Conservation (phyloP, 805 yeast genomes). For the Wickerhamiella occidentalis region DNA sequence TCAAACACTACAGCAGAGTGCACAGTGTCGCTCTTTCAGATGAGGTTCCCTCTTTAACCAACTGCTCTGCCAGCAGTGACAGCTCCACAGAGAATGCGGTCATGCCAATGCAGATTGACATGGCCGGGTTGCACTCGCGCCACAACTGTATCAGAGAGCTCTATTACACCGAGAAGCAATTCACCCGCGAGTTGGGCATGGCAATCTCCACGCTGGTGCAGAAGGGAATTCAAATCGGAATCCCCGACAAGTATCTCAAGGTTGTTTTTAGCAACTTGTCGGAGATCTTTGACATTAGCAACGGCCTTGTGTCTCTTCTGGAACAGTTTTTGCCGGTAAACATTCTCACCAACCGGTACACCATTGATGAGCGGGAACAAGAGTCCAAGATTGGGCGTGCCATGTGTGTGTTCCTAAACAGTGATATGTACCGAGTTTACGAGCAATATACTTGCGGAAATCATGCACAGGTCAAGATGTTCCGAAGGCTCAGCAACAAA, state of each 20-base stretch:
- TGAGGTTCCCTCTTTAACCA: constrained; percentile 7
- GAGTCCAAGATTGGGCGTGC: constrained; percentile 25
- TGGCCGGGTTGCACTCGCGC: constrained; percentile 10
- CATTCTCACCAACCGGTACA: constrained; percentile 19
- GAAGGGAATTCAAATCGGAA: constrained; percentile 21
- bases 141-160: constrained; percentile 29
- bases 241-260: constrained; percentile 22
- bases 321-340: constrained; percentile 22
- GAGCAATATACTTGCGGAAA: constrained; percentile 26
- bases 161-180: constrained; percentile 29
- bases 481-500: not conserved
- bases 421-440: constrained; percentile 27
- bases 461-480: constrained; percentile 22
- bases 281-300: constrained; percentile 26
- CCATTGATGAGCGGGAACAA: constrained; percentile 16
- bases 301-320: constrained; percentile 24
- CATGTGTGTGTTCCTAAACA: constrained; percentile 22
- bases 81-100: not conserved
- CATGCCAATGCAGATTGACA: not conserved
- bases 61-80: constrained; percentile 14
- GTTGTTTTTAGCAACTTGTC: constrained; percentile 27
- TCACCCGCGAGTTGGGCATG: constrained; percentile 29
- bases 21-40: not conserved
- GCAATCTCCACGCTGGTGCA: constrained; percentile 26
- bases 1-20: not conserved